Evolutionary conservation across 257 asterid species (phyloP), one percentile per base, ranked within the genome.

Genomic region (Petunia axillaris): DNA sequence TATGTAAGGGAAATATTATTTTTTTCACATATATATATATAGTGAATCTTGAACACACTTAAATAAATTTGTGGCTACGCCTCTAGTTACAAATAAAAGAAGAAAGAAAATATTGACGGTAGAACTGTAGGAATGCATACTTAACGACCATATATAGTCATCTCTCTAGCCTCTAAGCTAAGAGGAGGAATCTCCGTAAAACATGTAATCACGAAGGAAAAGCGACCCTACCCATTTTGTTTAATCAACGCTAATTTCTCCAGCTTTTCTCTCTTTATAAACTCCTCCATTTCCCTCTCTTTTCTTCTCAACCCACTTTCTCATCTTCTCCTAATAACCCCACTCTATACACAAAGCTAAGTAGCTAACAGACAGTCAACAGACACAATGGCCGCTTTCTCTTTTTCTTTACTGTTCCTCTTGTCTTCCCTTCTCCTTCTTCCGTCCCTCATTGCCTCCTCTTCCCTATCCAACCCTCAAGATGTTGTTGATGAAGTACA

Each of bases 401-500:
- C 77, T 84, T 44, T 82, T 80, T 77, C 84, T 44, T 41, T 63
- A 40, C 39, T 84, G 50, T 76, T 85, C 57, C 64, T 85, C 77
- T 15, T 80, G 79, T 82, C 81, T 66, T 48, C 87, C 74, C 38
- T 79, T 4, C 52, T 90, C n/a, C 76, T 64, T 64, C 35, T 87
- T 36, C 86, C 88, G 14, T 79, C 85, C 78, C 91, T 91, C 88
- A 77, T 82, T 81, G 87, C 91, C 83, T 88, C 91, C 8, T 74
- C 83, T 43, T 81, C 91, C 9, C 38, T 84, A 2, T 84, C 82
- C 37, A 91, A 90, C 70, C 93, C 95, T 25, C 91, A 93, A 25
- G 48, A 75, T 13, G 90, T 93, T 6, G 94, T 87, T 16, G 90
- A 91, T 70, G 86, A 93, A 89, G 93, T 93, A 36, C 93, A 91